Conservation (phyloP, 83 land plant species). For the Larix sibirica region DNA sequence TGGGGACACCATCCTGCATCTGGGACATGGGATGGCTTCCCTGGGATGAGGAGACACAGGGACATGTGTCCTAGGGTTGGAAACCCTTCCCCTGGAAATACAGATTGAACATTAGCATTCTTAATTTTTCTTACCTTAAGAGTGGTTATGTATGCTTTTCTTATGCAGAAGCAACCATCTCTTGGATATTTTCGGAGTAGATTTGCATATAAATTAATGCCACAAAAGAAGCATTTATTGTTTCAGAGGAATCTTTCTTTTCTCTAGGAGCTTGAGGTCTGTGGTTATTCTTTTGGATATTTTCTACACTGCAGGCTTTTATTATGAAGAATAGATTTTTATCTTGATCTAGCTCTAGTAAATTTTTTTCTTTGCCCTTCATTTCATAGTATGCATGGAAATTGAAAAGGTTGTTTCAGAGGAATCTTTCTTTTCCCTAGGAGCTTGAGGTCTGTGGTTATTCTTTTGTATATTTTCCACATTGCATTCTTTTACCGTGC, state of each 20-base stretch:
- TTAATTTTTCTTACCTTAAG: too few relatives aligned
- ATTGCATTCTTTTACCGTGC: neutral
- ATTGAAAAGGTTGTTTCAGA: neutral
- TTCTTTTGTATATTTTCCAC: neutral
- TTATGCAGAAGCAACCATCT: neutral
- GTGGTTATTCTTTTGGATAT: neutral
- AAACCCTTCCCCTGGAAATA: too few relatives aligned
- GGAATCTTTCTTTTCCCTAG: neutral
- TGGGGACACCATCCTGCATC: too few relatives aligned
- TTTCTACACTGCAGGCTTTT: neutral
- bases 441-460: neutral
- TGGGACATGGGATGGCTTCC: too few relatives aligned
- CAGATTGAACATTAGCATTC: too few relatives aligned
- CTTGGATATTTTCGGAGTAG: neutral
- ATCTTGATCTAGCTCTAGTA: neutral
- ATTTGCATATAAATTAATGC: neutral
- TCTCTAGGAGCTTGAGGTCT: neutral
- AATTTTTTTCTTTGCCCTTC: neutral
- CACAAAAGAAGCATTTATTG: neutral
- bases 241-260: neutral
- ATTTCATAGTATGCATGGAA: neutral
- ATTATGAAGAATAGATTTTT: neutral
- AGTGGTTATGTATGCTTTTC: neutral
- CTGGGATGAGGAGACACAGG: too few relatives aligned
- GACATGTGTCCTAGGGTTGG: too few relatives aligned